These are phyloP conservation scores for Diaporthe sp. DNA, from an alignment of 2,329 filamentous ascomycete species.

Conservation along the genomic window DNA sequence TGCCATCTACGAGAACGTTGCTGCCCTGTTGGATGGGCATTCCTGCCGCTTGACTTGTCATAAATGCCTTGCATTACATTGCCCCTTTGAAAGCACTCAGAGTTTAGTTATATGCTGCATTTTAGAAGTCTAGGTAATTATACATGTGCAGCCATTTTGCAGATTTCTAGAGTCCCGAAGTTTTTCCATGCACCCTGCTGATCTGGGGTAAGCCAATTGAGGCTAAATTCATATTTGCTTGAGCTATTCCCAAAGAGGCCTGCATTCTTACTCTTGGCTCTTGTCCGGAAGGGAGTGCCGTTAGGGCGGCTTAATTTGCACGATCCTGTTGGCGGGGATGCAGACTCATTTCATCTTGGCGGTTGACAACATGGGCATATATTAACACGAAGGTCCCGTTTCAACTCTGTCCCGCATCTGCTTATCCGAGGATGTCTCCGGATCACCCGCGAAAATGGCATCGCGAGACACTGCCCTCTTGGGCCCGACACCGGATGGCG, in stretches of 20 bases:
- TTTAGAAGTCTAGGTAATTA: no score
- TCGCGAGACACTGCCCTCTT: slow-evolving; percentile 12
- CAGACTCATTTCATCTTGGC: background rate
- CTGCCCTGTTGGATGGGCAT: background rate
- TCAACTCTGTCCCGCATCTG: background rate
- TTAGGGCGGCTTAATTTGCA: slow-evolving; percentile 12
- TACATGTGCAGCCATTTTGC: no score
- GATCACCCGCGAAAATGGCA: slow-evolving; percentile 8
- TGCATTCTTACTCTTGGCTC: slow-evolving; percentile 21
- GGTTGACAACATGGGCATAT: background rate
- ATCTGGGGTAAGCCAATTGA: slow-evolving; percentile 11
- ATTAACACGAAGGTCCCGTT: background rate
- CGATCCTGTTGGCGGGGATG: background rate
- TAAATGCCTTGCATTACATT: no score
- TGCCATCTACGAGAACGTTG: background rate
- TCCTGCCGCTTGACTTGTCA: background rate
- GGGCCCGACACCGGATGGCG: slow-evolving; percentile 56
- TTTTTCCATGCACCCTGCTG: slow-evolving; percentile 9
- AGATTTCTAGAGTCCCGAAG: slow-evolving; percentile 2
- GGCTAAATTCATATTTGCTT: slow-evolving; percentile 28
- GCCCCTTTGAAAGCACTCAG: background rate
- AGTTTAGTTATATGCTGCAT: no score
- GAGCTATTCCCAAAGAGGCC: background rate
- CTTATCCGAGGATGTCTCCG: background rate
- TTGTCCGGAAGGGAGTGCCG: slow-evolving; percentile 28